These are phyloP conservation scores for Lactuca saligna DNA, from an alignment of 129 eudicot species.

Conservation along the genomic window DNA sequence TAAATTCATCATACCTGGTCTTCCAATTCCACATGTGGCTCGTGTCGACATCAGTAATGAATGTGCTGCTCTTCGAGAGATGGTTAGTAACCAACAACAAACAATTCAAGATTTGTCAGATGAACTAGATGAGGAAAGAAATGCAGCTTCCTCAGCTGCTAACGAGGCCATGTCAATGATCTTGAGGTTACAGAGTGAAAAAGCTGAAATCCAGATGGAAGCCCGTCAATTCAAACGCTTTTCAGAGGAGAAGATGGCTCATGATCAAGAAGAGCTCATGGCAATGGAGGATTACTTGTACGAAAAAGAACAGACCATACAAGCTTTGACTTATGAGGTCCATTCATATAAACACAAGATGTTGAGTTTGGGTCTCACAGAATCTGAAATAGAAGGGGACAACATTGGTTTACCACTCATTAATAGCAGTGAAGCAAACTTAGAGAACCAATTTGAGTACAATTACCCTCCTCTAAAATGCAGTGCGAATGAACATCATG, in stretches of 20 bases:
- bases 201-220: constrained; percentile 92
- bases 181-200: constrained; percentile 88
- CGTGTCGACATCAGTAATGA: constrained; percentile 79
- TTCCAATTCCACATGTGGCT: constrained; percentile 52
- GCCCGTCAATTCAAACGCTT: constrained; percentile 79
- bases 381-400: constrained; percentile 68
- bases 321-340: constrained; percentile 74
- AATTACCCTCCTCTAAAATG: constrained; percentile 74
- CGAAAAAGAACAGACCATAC: constrained; percentile 71
- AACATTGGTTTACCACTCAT: constrained; percentile 33
- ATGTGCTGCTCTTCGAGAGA: constrained; percentile 65
- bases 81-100: constrained; percentile 70
- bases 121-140: constrained; percentile 94
- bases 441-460: constrained; percentile 45
- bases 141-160: constrained; percentile 88
- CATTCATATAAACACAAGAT: constrained; percentile 77
- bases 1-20: constrained; percentile 48
- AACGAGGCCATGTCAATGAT: constrained; percentile 98
- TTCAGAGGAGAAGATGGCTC: constrained; percentile 90
- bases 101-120: constrained; percentile 57
- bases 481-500: constrained; percentile 58
- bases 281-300: constrained; percentile 76
- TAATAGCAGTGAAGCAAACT: constrained; percentile 27
- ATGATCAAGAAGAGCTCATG: constrained; percentile 68
- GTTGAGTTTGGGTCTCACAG: constrained; percentile 87